Conservation (phyloP, 129 eudicot species). For the Centaurea solstitialis region DNA sequence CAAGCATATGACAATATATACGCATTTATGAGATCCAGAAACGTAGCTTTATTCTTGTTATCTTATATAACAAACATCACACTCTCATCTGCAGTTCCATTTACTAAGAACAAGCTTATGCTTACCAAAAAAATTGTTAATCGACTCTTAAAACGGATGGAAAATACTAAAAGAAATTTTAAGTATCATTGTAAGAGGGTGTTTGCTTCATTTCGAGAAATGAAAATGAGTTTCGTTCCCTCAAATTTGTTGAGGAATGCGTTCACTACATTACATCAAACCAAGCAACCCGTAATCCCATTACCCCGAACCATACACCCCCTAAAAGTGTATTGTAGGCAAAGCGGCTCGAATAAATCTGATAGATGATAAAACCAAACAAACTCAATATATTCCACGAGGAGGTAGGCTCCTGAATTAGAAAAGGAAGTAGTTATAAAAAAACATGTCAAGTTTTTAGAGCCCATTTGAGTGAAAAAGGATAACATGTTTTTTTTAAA, state of each 20-base stretch:
- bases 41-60: constrained; percentile 9
- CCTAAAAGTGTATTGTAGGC: too few relatives aligned
- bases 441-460: neutral
- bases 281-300: neutral
- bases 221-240: neutral
- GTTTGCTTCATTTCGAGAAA: neutral
- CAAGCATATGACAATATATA: neutral
- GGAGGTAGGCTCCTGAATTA: neutral
- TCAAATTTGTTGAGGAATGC: too few relatives aligned
- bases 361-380: neutral
- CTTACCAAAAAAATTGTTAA: neutral
- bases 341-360: too few relatives aligned
- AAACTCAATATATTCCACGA: neutral
- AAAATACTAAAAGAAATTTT: too few relatives aligned
- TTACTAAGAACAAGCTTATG: neutral
- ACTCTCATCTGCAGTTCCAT: neutral
- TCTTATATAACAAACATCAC: neutral
- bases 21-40: neutral
- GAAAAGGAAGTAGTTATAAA: neutral
- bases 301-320: neutral
- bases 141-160: neutral
- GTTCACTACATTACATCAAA: neutral
- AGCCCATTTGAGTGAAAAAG: neutral
- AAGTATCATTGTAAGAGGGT: neutral
- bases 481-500: neutral